These are phyloP conservation scores for Glaciozyma antarctica DNA, from an alignment of 768 basidiomycete genomes.

Conservation along the genomic window DNA sequence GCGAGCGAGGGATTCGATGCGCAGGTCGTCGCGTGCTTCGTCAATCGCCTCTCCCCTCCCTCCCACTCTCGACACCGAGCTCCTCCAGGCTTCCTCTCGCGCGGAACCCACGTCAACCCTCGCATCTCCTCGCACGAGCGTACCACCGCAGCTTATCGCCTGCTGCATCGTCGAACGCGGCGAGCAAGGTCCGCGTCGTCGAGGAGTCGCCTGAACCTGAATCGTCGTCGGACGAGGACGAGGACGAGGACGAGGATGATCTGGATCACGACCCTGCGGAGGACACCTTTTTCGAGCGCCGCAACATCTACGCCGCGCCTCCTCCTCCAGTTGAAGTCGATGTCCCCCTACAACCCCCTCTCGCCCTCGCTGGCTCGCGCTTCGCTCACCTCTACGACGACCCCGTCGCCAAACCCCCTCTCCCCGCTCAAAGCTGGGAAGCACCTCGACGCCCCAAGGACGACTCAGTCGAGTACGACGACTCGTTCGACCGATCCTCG, in stretches of 20 bases:
- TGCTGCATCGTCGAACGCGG: background rate
- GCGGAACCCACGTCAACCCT: background rate
- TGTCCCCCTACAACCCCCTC: slow-evolving; percentile 7
- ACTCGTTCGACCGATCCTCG: background rate
- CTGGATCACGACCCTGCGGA: background rate
- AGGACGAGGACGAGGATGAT: background rate
- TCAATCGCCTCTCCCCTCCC: slow-evolving; percentile 3
- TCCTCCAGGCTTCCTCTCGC: background rate
- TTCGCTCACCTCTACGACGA: slow-evolving; percentile 29
- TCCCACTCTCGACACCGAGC: background rate
- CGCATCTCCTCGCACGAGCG: background rate
- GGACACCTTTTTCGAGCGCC: slow-evolving; percentile 25
- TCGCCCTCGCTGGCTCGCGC: slow-evolving; percentile 19
- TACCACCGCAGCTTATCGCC: background rate
- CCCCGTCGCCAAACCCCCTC: slow-evolving; percentile 17
- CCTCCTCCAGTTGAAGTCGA: background rate
- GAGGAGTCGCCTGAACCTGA: background rate
- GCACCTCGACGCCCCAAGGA: background rate
- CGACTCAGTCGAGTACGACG: background rate
- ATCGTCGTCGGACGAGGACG: background rate
- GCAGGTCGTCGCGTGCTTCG: background rate
- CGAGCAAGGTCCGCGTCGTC: background rate
- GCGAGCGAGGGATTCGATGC: slow-evolving; percentile 33
- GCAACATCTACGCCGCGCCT: background rate
- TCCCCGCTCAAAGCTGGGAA: slow-evolving; percentile 9